phyloP scores from a whole-genome alignment of 257 asterid genomes.

The Leonotis leonurus region DNA sequence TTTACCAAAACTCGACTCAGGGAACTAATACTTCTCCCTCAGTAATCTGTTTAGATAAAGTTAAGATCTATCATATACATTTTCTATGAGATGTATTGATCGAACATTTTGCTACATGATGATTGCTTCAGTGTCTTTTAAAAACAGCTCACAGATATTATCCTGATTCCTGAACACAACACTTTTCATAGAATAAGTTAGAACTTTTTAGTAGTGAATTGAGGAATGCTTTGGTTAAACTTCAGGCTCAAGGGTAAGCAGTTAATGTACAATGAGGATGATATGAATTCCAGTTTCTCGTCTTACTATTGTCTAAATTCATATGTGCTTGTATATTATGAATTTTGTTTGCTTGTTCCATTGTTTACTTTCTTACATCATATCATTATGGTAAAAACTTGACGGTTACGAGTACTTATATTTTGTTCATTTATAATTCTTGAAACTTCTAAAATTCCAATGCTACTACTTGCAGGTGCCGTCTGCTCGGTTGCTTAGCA shows the following conservation, averaged over 20 bases:
- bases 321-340: neutral
- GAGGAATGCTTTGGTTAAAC: neutral
- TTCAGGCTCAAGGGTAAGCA: neutral
- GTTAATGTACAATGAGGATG: neutral
- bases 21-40: neutral
- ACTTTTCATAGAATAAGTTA: too few relatives aligned
- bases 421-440: neutral
- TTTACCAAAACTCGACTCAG: neutral
- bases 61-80: neutral
- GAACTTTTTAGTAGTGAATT: neutral
- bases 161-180: too few relatives aligned
- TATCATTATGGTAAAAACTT: neutral
- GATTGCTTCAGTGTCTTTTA: neutral
- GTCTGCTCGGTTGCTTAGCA: constrained; percentile 11
- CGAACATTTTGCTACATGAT: neutral
- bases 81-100: neutral
- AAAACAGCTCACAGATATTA: neutral
- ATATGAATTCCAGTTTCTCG: neutral
- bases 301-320: neutral
- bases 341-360: neutral
- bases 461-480: constrained; percentile 22
- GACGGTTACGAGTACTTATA: too few relatives aligned
- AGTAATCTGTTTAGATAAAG: neutral
- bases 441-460: neutral
- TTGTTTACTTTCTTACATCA: neutral